Conservation (phyloP, 208 protist genomes). For the Leishmania gerbilli region DNA sequence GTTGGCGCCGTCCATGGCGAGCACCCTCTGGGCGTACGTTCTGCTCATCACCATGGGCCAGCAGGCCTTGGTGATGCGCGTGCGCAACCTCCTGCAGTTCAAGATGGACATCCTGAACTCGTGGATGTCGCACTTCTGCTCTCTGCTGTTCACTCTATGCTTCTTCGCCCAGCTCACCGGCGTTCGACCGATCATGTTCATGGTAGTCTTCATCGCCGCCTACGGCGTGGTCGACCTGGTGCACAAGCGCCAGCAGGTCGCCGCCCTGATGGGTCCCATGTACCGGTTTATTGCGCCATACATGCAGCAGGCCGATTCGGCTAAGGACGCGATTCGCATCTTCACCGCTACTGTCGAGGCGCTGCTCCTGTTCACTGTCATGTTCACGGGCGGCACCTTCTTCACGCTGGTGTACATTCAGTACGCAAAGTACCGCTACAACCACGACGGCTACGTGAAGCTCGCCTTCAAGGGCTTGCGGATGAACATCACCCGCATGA, state of each 20-base stretch:
- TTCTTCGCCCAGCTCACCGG: constrained; percentile 47
- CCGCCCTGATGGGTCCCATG: constrained; percentile 30
- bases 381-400: constrained; percentile 67
- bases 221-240: constrained; percentile 56
- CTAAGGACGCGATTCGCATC: constrained; percentile 36
- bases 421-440: constrained; percentile 78
- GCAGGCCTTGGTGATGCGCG: constrained; percentile 48
- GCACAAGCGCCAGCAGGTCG: constrained; percentile 36
- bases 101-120: constrained; percentile 41
- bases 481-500: constrained; percentile 57
- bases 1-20: constrained; percentile 25
- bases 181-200: constrained; percentile 43
- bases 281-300: constrained; percentile 39
- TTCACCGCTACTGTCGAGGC: constrained; percentile 65
- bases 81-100: constrained; percentile 40
- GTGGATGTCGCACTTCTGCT: constrained; percentile 60
- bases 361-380: constrained; percentile 66
- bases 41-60: constrained; percentile 47
- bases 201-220: constrained; percentile 41
- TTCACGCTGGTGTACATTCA: constrained; percentile 82
- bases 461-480: constrained; percentile 66
- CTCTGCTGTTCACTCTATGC: constrained; percentile 54
- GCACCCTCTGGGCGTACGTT: constrained; percentile 39
- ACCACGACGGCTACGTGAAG: constrained; percentile 63
- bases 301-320: constrained; percentile 37